Percentiles rank a stretch among this genome's conserved stretches.
phyloP scores from a whole-genome alignment of 495 filamentous ascomycete genomes.

The Parathielavia appendiculata region DNA sequence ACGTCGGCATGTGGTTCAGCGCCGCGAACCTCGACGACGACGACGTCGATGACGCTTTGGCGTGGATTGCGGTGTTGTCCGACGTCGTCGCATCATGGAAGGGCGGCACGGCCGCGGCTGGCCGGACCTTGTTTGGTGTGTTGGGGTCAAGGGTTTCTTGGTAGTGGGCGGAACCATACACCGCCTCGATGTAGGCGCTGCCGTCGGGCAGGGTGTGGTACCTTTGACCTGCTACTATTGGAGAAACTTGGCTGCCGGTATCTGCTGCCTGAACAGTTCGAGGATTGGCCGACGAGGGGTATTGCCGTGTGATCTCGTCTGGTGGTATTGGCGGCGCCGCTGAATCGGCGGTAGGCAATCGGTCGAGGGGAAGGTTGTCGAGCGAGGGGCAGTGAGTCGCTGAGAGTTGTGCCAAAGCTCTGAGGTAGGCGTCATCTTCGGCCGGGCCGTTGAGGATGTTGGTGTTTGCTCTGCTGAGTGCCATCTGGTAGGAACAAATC shows the following conservation, averaged over 20 bases:
- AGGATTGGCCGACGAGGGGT: neutral
- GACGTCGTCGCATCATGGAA: neutral
- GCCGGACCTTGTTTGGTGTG: slow-evolving; percentile 32
- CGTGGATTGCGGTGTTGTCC: slow-evolving; percentile 3
- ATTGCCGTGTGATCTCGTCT: neutral
- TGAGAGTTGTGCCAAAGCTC: slow-evolving; percentile 10
- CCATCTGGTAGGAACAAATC: neutral
- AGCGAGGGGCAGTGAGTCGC: slow-evolving; percentile 13
- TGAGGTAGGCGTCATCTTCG: slow-evolving; percentile 14
- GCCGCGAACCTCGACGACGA: neutral
- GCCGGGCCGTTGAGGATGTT: neutral
- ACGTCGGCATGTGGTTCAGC: too few species aligned
- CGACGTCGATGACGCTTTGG: neutral
- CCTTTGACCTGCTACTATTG: slow-evolving; percentile 20
- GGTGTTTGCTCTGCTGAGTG: neutral
- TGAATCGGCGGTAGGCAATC: neutral
- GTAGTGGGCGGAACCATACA: slow-evolving; percentile 29
- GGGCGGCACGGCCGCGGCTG: slow-evolving; percentile 19
- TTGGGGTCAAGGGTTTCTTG: slow-evolving; percentile 26
- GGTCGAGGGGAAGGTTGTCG: neutral
- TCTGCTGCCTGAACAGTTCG: neutral
- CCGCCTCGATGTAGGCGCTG: slow-evolving; percentile 25
- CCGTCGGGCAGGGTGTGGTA: slow-evolving; percentile 29
- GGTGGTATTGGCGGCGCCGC: neutral
- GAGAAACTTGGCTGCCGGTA: neutral